Base-by-base conservation (phyloP, 164 flowering plant genomes). In the Houttuynia cordata region DNA sequence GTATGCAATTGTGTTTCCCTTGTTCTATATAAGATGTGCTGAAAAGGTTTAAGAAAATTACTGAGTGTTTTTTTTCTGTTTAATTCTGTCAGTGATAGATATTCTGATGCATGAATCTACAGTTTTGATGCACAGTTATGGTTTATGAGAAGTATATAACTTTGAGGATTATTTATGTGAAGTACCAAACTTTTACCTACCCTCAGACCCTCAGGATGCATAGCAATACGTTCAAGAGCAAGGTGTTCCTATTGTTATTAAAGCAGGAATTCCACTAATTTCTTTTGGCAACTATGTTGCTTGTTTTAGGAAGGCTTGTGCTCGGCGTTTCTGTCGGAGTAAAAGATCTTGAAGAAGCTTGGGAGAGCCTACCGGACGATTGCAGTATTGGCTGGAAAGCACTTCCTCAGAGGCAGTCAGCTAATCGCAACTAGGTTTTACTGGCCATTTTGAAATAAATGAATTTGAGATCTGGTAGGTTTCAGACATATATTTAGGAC, bases 341-440 rank as follows among this genome's bases (percentile, higher is more conserved):
- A 17, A 67, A 61, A 30, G 60, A 61, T 49, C 55, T 67, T 22
- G 60, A 61, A 18, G 70, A 67, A 50, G 65, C 70, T 17, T 9
- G 49, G 80, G 91, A 89, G 76, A 65, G 94, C 94, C 20, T 93
- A 87, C 57, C 75, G 59, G 59, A 91, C 94, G 21, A 76, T 84
- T 17, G 93, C 81, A 60, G 75, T 74, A 90, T 89, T 51, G 98
- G 98, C 7, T 93, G 96, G 98, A 82, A 94, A 75, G 92, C 97
- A 39, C 87, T 93, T 59, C 53, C 24, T 24, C 65, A 55, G 5
- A 55, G 24, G 37, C 58, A 62, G 24, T 62, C 55, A 10, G 59
- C 23, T 13, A 55, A n/a, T 57, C 14, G 10, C 6, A 30, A 30
- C 37, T 30, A 30, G 37, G 37, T 30, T 2, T 30, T 2, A 6